Evolutionary conservation across 2,329 filamentous ascomycete species (phyloP), one percentile per base, ranked within the genome.

Genomic region (Juglanconis oblonga): DNA sequence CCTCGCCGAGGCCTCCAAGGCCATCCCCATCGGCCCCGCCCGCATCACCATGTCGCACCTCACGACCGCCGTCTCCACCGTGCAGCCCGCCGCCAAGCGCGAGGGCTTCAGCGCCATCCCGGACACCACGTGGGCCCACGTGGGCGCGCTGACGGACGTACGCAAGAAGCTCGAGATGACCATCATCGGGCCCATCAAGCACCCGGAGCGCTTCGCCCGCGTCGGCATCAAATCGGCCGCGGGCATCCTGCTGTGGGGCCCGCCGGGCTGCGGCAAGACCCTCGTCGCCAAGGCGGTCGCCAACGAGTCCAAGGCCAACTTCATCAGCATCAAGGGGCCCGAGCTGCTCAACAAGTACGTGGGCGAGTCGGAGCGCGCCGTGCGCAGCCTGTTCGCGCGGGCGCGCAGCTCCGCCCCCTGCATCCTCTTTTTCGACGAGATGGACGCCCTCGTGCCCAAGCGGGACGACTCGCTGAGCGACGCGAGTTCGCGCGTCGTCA

Each of bases 301-400:
- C 58, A 96, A 96, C 73, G 92, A 97, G 72, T 93, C 90, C 7
- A 92, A 94, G 72, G 95, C 95, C 52, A 98, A 97, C 74, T 99
- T 99, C 79, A 99, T 99, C 74, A 92, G 92, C 55, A 92, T 99
- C 75, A 97, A 97, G 74, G 95, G 95, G 0, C 95, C 95, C 0
- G 95, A 99, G 72, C 81, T 99, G 9, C 83, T 99, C 50, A 98
- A 98, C 80, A 99, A 98, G 75, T 99, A 94, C 72, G 93, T 99
- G 9, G 95, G 95, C 66, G 95, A 99, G 75, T 96, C 91, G 6
- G 95, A 99, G 76, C 89, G 94, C 10, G 91, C 93, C 0, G 90
- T 99, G 1, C 87, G 95, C 29, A 92, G 96, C 72, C 89, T 98
- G 0, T 99, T 99, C 74, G 86, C 88, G 64, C 88, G 94, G 14